phyloP scores from a whole-genome alignment of 139 green algal genomes.

The Asterochloris sp. region DNA sequence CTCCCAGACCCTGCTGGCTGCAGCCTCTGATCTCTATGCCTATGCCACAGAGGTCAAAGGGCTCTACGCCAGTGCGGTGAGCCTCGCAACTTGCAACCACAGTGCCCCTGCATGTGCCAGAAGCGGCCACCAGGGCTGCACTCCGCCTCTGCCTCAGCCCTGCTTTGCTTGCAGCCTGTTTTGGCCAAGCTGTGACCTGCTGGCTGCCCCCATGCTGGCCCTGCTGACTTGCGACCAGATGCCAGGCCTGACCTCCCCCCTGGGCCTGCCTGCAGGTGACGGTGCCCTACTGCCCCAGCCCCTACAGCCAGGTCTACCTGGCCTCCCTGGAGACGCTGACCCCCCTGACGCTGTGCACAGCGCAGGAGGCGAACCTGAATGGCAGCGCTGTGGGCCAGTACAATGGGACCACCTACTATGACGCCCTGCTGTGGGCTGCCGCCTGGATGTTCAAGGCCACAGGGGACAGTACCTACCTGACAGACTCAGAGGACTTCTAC shows the following conservation, averaged over 20 bases:
- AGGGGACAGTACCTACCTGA: constrained; percentile 46
- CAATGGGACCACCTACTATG: constrained; percentile 26
- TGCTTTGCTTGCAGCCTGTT: too few relatives aligned
- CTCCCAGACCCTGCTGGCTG: constrained; percentile 35
- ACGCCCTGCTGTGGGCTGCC: constrained; percentile 42
- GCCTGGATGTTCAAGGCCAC: constrained; percentile 46
- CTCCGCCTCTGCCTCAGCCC: too few relatives aligned
- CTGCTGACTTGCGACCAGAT: too few relatives aligned
- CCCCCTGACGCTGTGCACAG: background rate
- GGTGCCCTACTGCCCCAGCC: background rate
- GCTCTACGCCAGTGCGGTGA: constrained; percentile 19
- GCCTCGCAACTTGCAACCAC: background rate
- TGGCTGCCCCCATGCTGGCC: too few relatives aligned
- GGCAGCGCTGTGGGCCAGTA: constrained; percentile 36
- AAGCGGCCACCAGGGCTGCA: too few relatives aligned
- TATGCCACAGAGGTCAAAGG: constrained; percentile 28
- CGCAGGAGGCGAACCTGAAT: constrained; percentile 41
- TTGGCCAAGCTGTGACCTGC: too few relatives aligned
- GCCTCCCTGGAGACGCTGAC: too few relatives aligned
- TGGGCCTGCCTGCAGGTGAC: constrained; percentile 3
- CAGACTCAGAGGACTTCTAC: constrained; percentile 44
- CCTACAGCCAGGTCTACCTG: background rate
- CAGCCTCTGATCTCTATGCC: constrained; percentile 40
- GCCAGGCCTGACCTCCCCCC: background rate
- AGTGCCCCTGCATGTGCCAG: background rate